Evolutionary conservation across 148 eudicot species (phyloP), one percentile per base, ranked within the genome.

Genomic region (Hydrangea macrophylla): DNA sequence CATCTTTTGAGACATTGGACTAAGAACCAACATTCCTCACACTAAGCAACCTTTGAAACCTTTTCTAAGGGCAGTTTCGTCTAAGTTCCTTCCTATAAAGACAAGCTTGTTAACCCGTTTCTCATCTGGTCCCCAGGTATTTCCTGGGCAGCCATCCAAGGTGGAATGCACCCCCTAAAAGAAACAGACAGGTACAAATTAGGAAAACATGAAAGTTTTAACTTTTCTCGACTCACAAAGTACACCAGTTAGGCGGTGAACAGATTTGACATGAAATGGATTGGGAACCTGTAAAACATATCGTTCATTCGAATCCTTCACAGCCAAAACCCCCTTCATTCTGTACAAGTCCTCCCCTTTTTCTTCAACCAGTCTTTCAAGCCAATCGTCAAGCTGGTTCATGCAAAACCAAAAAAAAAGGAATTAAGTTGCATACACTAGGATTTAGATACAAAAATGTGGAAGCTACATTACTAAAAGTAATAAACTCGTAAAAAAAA

Each of bases 331-430:
- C 45, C 98, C 98, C 72, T 92, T 92, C 90, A 90, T 88, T 75
- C 96, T 80, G 71, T 90, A 90, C 73, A 90, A 64, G 66, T 92
- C 96, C 31, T 92, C 98, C 37, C 98, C 98, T 59, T 88, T 92
- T 73, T 92, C 94, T 78, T 90, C 96, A 0, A 88, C 74, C 60
- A 88, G 62, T 67, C 92, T 84, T 77, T 90, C 98, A 51, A 90
- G 94, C 98, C 98, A 92, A 79, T 92, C 98, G 69, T 92, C 98
- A 73, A 92, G 82, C 98, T 92, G 66, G 28, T 55, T 39, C 58
- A 66, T 68, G 40, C 23, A 68, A 63, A 62, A 45, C 42, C 18
- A 33, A 27, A 32, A 68, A 44, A 35, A n/a, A n/a, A n/a, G n/a
- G n/a, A n/a, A n/a, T n/a, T 25, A 24, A 26, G 64, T 31, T 40